These are phyloP conservation scores for Eucalyptus regnans DNA, from an alignment of 345 rosid genomes.

Conservation along the genomic window DNA sequence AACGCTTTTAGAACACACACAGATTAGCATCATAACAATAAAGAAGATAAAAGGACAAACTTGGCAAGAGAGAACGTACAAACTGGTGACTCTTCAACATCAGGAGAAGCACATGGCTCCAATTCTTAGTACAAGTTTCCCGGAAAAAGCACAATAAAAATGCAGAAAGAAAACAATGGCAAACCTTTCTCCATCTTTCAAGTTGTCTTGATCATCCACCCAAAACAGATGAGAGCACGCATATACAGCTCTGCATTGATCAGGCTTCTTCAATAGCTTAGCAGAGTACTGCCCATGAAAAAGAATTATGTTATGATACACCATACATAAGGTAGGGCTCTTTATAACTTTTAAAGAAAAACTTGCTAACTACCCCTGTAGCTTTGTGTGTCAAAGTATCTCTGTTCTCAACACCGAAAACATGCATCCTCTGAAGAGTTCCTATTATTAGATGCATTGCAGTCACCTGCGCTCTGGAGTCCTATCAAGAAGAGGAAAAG, in stretches of 20 bases:
- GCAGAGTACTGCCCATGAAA: slow-evolving; percentile 75
- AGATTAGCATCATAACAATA: background rate
- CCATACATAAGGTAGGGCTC: background rate
- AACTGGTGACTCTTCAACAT: background rate
- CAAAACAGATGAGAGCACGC: slow-evolving; percentile 95
- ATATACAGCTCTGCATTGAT: slow-evolving; percentile 96
- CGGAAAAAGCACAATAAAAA: background rate
- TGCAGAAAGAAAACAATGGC: background rate
- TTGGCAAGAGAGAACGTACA: background rate
- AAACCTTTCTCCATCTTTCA: slow-evolving; percentile 95
- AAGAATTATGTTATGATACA: background rate
- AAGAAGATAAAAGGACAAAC: background rate
- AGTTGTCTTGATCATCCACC: slow-evolving; percentile 80
- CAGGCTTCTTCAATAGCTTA: slow-evolving; percentile 95
- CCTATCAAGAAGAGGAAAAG: slow-evolving; percentile 29
- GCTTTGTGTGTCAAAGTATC: slow-evolving; percentile 97
- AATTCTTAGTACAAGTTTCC: background rate
- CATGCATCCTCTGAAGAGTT: slow-evolving; percentile 96
- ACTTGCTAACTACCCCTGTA: slow-evolving; percentile 60
- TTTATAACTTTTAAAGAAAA: background rate
- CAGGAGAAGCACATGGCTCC: background rate
- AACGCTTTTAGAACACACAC: background rate
- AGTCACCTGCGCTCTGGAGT: slow-evolving; percentile 91
- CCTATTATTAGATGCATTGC: slow-evolving; percentile 87
- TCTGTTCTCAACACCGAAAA: slow-evolving; percentile 95